Base-by-base conservation (phyloP, 768 basidiomycete species). In the Russula compacta region DNA sequence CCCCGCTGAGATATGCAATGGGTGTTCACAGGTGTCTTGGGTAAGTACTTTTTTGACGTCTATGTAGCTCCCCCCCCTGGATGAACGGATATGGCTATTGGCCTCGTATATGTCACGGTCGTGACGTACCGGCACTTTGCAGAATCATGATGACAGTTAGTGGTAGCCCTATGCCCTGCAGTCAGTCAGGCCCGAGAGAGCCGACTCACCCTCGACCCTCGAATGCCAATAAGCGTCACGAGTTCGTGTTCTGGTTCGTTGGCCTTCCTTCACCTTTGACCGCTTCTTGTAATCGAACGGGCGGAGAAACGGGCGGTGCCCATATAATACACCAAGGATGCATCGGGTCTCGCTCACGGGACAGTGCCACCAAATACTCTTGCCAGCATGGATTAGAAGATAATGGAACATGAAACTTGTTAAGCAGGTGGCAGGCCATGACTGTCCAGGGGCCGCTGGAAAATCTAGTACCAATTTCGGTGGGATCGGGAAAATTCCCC, bases 161-260 rank as follows among this genome's bases (percentile, higher is more conserved):
- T 49, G 39, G 56, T 53, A 53, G 52, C 61, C 61, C 61, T 63
- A 1, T 42, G 33, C 61, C 61, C 61, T 54, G 39, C 24, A 29
- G 24, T 17, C 33, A 11, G n/a, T 58, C 52, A 58, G 21, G 39
- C 21, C 52, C 52, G 61, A 10, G 47, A 49, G 47, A 32, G 2
- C 39, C 51, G 33, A 36, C n/a, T 15, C 38, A 62, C 56, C 61
- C 52, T 47, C 33, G 44, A 62, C 56, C 61, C 52, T 47, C 33
- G 44, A 58, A 63, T 52, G 12, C n/a, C 29, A 51, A 53, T 43
- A 33, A 43, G 35, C 35, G 29, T n/a, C 29, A 19, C 15, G 49
- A 44, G 21, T 46, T n/a, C 50, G 38, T 1, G 24, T 29, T 29
- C 24, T 1, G 6, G 15, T 44, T 32, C 24, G n/a, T n/a, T 6